Evolutionary conservation across 495 filamentous ascomycete species (phyloP), one percentile per base, ranked within the genome.

Genomic region (Aspergillus diversus): DNA sequence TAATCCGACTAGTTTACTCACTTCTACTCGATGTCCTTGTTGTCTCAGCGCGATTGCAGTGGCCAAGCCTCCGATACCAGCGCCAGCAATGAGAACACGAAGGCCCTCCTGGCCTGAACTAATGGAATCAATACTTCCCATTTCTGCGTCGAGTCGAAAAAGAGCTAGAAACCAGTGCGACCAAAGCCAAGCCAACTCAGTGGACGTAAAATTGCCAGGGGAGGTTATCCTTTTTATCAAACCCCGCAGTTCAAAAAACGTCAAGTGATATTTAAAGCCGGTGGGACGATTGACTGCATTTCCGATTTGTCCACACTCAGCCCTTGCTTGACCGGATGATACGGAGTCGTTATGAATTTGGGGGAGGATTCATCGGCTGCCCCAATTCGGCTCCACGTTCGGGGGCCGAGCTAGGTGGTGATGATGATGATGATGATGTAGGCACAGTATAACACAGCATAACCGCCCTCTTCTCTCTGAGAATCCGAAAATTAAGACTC

Each of bases 61-160:
- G 1, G 78, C 72, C 33, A 86, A 66, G 7, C 85, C 84, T 12
- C 82, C 83, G 21, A 87, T 86, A 0, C 86, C 84, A 15, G 81
- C 84, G 13, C 84, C 85, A n/a, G 83, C 78, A 27, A 87, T 83
- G 62, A 78, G 60, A 54, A 86, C 68, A n/a, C 64, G 69, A 16
- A 76, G 66, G 27, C 72, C 71, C 7, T 52, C 33, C 32, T 64
- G 55, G 39, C 62, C 33, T 16, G 50, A 8, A 9, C 37, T 63
- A 16, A 47, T 39, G 33, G 34, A 21, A 11, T 46, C 34, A 17
- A 46, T 33, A 39, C 57, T 64, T 5, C 51, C 63, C 63, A 65
- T 65, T n/a, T 43, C 52, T 7, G 9, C 31, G 47, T 17, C 47
- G 39, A 43, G 39, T 43, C 21, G 1, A 27, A 27, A 27, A 27